A percentile compares a stretch with the other conserved stretches of the same genome.
Conservation (phyloP, 805 yeast species). For the Pichia paraexigua region DNA sequence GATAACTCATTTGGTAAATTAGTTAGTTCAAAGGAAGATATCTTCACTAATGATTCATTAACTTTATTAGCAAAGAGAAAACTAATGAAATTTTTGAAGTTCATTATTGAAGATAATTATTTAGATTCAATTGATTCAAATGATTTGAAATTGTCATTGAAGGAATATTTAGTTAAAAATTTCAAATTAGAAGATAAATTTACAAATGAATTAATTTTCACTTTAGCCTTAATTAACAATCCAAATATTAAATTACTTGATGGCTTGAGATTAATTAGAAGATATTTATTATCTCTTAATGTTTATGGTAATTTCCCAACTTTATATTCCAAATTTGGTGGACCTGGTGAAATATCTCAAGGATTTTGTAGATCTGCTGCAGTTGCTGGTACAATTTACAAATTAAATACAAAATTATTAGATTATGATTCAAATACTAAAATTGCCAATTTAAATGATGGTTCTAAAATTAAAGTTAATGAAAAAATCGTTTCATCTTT, state of each 20-base stretch:
- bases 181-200: conserved; percentile 71
- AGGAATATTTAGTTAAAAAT: conserved; percentile 48
- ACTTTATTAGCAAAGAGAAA: conserved; percentile 69
- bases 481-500: conserved; percentile 79
- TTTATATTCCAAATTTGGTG: conserved; percentile 85
- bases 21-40: conserved; percentile 83
- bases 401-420: conserved; percentile 58
- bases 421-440: conserved; percentile 60
- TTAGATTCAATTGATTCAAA: conserved; percentile 30
- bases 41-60: conserved; percentile 80
- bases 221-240: conserved; percentile 72
- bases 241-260: conserved; percentile 56
- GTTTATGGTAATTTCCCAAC: conserved; percentile 94
- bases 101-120: conserved; percentile 63
- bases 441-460: conserved; percentile 68
- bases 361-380: conserved; percentile 98
- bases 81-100: conserved; percentile 87
- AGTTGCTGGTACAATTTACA: conserved; percentile 93
- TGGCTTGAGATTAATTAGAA: conserved; percentile 73
- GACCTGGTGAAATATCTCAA: conserved; percentile 92
- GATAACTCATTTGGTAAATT: conserved; percentile 84
- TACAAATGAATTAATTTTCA: conserved; percentile 72
- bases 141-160: conserved; percentile 49
- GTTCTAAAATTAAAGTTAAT: conserved; percentile 61
- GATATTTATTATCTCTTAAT: conserved; percentile 78